phyloP scores from a whole-genome alignment of 768 basidiomycete species.

The Termitomyces sp. region DNA sequence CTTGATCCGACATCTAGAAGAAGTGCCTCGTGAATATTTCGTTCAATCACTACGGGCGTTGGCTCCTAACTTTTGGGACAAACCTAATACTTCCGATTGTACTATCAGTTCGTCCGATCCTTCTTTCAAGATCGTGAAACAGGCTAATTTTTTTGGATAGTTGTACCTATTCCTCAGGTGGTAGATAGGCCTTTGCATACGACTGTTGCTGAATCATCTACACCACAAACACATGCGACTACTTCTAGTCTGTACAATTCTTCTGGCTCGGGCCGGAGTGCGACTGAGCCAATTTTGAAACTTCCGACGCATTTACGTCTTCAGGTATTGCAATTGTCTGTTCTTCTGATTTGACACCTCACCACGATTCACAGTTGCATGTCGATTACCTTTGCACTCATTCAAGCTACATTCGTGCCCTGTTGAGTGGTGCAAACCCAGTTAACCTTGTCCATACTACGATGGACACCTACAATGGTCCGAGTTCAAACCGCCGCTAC shows the following conservation, averaged over 20 bases:
- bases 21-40: conserved; percentile 71
- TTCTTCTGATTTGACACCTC: neutral
- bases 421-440: conserved; percentile 65
- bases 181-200: conserved; percentile 29
- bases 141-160: conserved; percentile 22
- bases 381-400: conserved; percentile 80
- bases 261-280: conserved; percentile 40
- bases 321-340: conserved; percentile 35
- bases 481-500: conserved; percentile 23
- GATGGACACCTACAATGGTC: conserved; percentile 19
- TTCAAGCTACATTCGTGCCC: conserved; percentile 63
- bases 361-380: conserved; percentile 51
- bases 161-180: conserved; percentile 45
- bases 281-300: conserved; percentile 46
- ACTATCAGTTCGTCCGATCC: conserved; percentile 52
- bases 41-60: conserved; percentile 61
- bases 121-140: neutral
- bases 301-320: conserved; percentile 54
- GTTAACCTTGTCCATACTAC: conserved; percentile 48
- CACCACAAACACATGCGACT: conserved; percentile 23
- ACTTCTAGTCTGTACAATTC: conserved; percentile 32
- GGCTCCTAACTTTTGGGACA: conserved; percentile 69
- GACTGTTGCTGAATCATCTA: conserved; percentile 21
- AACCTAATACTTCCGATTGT: conserved; percentile 72
- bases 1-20: conserved; percentile 38